Evolutionary conservation across 129 eudicot genomes (phyloP), one percentile per base, ranked within the genome.

Genomic region (Gnaphalium uliginosum): DNA sequence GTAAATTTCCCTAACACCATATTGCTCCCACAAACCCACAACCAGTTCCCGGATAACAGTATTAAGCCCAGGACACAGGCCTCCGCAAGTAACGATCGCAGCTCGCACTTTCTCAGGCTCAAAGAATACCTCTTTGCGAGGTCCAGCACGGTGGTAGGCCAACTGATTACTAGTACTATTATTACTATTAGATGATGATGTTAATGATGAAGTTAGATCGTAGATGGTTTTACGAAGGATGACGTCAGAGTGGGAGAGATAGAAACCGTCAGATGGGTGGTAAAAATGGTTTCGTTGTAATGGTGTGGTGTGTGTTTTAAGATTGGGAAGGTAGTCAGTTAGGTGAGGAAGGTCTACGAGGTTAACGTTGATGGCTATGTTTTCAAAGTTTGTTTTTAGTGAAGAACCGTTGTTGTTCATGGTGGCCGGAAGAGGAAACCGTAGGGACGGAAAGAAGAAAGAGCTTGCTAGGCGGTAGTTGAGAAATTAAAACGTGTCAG

Each of bases 1-100:
- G 18, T 74, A 85, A 0, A 92, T 86, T 39, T 87, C 79, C 23
- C 84, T 72, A 33, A 87, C 97, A 1, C 97, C 97, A 50, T 92
- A 92, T 48, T 87, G 75, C 66, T 89, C 87, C 89, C 87, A 87
- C 37, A 92, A 75, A 51, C 93, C 97, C 22, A 89, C 91, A 29
- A 92, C 97, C 71, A 92, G 77, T 84, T 92, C 97, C 69, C 93
- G 76, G 62, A 92, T 89, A 56, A 92, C 97, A 0, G 97, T 89
- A 39, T 92, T 92, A 24, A 89, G 68, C 9, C 97, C 97, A 1
- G 97, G 97, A 66, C 93, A 92, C 14, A 92, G 87, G 2, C 97
- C 97, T 0, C 97, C 97, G 46, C 97, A 89, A 4, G 97, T 92
- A 46, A 92, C 97, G 0, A 92, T 82, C n/a, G 89, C 96, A 4